Evolutionary conservation across 1,284 basidiomycete species (phyloP).

Genomic region (Lentinula novae-zelandiae): DNA sequence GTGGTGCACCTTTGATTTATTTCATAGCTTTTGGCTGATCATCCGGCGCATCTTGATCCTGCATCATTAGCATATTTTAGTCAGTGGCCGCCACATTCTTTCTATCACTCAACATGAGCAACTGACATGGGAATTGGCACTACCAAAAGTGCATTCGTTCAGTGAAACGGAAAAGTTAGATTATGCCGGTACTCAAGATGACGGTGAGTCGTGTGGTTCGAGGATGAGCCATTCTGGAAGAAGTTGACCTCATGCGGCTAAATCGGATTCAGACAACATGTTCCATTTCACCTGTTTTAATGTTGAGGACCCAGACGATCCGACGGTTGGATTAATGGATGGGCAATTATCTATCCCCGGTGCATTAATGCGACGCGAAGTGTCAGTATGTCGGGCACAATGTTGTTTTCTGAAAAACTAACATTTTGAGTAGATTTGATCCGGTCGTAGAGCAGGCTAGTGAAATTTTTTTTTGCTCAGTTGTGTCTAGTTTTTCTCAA

Average conservation of each 20-base stretch:
- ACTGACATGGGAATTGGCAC: slow-evolving; percentile 5
- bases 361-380: slow-evolving; percentile 67
- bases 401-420: neutral
- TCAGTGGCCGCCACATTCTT: slow-evolving; percentile 22
- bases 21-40: slow-evolving; percentile 51
- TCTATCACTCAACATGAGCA: neutral
- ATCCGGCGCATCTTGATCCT: slow-evolving; percentile 75
- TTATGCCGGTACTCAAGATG: slow-evolving; percentile 67
- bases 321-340: slow-evolving; percentile 68
- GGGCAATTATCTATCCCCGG: slow-evolving; percentile 80
- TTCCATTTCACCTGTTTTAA: slow-evolving; percentile 85
- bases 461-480: slow-evolving; percentile 5
- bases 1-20: slow-evolving; percentile 1
- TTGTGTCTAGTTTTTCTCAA: slow-evolving; percentile 10
- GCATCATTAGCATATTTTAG: slow-evolving; percentile 78
- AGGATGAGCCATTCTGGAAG: neutral
- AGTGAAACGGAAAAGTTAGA: slow-evolving; percentile 81
- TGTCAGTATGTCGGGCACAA: slow-evolving; percentile 28
- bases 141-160: slow-evolving; percentile 65
- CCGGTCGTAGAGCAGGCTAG: slow-evolving; percentile 71
- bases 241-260: neutral
- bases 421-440: slow-evolving; percentile 41
- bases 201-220: slow-evolving; percentile 35
- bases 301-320: slow-evolving; percentile 71
- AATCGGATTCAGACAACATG: slow-evolving; percentile 50